Evolutionary conservation across 2,329 filamentous ascomycete species (phyloP).

Genomic region (Dothideomycetes sp.): DNA sequence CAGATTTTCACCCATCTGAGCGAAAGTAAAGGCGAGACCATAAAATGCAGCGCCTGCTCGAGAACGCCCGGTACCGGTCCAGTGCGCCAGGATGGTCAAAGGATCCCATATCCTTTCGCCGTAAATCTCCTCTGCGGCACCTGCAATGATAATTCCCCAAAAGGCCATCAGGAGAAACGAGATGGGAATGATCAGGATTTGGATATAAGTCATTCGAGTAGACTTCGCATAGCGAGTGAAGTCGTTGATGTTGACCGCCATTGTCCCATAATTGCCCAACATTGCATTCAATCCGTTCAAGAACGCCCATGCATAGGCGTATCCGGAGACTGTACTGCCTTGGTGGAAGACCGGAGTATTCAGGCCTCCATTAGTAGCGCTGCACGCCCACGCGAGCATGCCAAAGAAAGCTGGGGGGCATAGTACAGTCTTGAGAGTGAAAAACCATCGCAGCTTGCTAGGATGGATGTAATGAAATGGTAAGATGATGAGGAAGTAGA

Average conservation of each 20-base stretch:
- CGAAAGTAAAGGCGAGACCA: conserved; percentile 9
- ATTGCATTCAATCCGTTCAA: conserved; percentile 21
- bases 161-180: conserved; percentile 17
- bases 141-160: conserved; percentile 19
- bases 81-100: conserved; percentile 14
- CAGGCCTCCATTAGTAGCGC: conserved; percentile 12
- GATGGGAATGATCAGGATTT: conserved; percentile 15
- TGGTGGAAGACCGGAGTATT: conserved; percentile 13
- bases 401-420: conserved; percentile 14
- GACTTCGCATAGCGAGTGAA: conserved; percentile 13
- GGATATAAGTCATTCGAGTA: conserved; percentile 10
- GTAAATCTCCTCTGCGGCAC: conserved; percentile 12
- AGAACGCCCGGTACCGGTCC: conserved; percentile 11
- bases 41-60: conserved; percentile 16
- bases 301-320: conserved; percentile 17
- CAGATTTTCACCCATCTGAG: conserved; percentile 12
- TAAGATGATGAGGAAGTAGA: conserved; percentile 14
- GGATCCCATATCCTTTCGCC: conserved; percentile 16
- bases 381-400: conserved; percentile 12
- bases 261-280: conserved; percentile 15
- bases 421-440: conserved; percentile 13
- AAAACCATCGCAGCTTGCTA: conserved; percentile 14
- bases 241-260: conserved; percentile 16
- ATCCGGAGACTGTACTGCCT: conserved; percentile 14
- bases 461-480: conserved; percentile 15